Evolutionary conservation across 2,329 filamentous ascomycete genomes (phyloP), one percentile per base, ranked within the genome.

Genomic region (Pezicula radicicola): DNA sequence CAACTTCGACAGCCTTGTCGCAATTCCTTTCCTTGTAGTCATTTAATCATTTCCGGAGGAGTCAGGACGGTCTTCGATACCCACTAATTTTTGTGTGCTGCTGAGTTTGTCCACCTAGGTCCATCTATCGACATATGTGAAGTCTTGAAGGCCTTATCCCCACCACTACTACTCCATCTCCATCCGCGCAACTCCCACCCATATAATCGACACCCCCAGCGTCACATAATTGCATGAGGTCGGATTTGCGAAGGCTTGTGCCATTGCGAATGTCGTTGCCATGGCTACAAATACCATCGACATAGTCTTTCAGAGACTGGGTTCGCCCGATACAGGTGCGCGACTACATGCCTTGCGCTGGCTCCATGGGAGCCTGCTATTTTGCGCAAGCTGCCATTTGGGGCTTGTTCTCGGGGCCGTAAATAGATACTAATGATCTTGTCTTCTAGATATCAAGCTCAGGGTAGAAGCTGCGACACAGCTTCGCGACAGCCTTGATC

Each of bases 401-500:
- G 18, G 39, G 36, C 15, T 47, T 18, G 18, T 13, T 42, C 46
- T 36, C 12, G 12, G 35, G 13, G 27, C 21, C 12, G 9, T 48
- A 19, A 21, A 12, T 28, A 15, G 37, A 27, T 50, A 30, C 61
- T 63, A 43, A 60, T 48, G 40, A 37, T 42, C 46, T 21, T 36
- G 49, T 37, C 52, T 55, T 37, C 40, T 61, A 96, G 94, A 97
- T 75, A 74, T 87, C 53, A 90, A 89, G 74, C 73, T 84, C 53
- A 95, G 92, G 74, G 81, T 88, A 56, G 89, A 91, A 64, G 85
- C 91, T 58, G 91, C 93, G 56, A 85, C 87, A 48, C 88, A 92
- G 59, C 78, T 99, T 64, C 90, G 94, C 68, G 95, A 99, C 72
- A 91, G 83, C 63, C 85, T 97, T 61, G 95, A 99, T 59, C 81